Evolutionary conservation across 1,284 basidiomycete species (phyloP), one percentile per base, ranked within the genome.

Genomic region (Melampsora occidentalis): DNA sequence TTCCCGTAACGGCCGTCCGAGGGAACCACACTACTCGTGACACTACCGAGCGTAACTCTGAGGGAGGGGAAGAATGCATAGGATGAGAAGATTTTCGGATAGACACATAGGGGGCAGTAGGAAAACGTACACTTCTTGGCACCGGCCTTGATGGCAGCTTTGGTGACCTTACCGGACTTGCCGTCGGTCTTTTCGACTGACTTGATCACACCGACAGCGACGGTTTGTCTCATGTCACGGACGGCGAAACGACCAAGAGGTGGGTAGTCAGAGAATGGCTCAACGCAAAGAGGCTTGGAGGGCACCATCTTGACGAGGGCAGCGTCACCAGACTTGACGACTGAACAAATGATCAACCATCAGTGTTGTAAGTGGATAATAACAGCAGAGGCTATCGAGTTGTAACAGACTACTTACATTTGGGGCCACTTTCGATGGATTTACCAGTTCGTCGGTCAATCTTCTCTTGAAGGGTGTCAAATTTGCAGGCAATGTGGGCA

Each of bases 401-500:
- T n/a, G n/a, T n/a, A n/a, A n/a, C n/a, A n/a, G n/a, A 48, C 9
- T n/a, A 16, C 71, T 67, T 18, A 76, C 72, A 96, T 87, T 99
- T 99, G 86, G 96, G 96, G 78, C 84, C 72, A 82, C 87, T 86
- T 87, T 99, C 94, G 78, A 96, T 88, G 73, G 89, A 87, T 88
- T 97, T 97, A 85, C 95, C 95, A 83, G 92, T 91, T 85, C 97
- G 94, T 84, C 94, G 92, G 88, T 99, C 96, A 85, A 99, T 98
- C 91, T 99, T 98, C 89, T 97, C 93, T 83, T 94, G 88, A 85
- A 97, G 90, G 85, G 96, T 94, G 81, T 93, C 88, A 87, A 99
- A 99, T 88, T 97, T 97, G 92, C 97, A 99, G 81, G 97, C 97
- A 85, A 99, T 99, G 90, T 97, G 96, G 84, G 96, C 94, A 80